phyloP scores from a whole-genome alignment of 2,329 filamentous ascomycete genomes.

The Paraconiothyrium brasiliense region DNA sequence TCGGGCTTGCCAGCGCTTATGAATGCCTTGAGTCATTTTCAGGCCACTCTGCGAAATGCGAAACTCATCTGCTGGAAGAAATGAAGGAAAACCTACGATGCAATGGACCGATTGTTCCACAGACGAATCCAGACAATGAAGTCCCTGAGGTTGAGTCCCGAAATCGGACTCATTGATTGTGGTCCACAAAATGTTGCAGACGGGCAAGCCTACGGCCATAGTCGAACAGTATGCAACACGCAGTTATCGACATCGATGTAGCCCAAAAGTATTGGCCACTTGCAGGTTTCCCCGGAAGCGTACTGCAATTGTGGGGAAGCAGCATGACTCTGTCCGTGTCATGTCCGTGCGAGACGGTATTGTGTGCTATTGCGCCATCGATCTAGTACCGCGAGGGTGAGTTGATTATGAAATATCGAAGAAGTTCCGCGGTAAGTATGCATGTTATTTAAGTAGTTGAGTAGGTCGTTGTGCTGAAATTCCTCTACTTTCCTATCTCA shows the following conservation, averaged over 20 bases:
- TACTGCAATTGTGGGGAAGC: conserved; percentile 17
- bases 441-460: conserved; percentile 3
- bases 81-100: neutral
- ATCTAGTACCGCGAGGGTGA: conserved; percentile 4
- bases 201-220: neutral
- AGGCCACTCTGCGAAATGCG: neutral
- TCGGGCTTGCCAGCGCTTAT: neutral
- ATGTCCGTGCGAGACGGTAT: conserved; percentile 24
- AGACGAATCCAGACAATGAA: conserved; percentile 5
- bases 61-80: neutral
- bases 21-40: neutral
- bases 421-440: neutral
- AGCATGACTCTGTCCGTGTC: conserved; percentile 4
- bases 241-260: neutral
- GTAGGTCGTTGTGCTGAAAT: neutral
- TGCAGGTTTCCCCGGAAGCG: neutral
- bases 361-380: conserved; percentile 51
- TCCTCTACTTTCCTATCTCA: neutral
- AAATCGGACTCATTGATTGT: neutral
- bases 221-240: neutral
- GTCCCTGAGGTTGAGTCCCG: neutral
- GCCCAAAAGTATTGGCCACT: neutral
- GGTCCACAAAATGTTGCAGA: too few relatives aligned
- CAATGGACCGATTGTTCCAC: neutral
- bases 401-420: conserved; percentile 15